Evolutionary conservation across 139 green algal species (phyloP).

Genomic region (Zygnema circumcarinatum): DNA sequence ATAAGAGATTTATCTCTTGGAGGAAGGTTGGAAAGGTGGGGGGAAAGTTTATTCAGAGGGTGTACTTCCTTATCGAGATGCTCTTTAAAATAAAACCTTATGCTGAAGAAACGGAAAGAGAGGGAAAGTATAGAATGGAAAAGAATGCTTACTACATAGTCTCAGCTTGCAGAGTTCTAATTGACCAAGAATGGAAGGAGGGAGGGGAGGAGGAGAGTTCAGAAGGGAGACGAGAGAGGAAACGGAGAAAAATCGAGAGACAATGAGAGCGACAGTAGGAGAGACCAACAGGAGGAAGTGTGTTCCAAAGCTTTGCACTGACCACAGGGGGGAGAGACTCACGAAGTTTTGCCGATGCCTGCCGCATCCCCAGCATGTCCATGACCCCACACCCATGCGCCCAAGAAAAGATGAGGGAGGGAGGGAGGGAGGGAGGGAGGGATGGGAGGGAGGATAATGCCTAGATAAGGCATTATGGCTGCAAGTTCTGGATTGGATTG

Average conservation of each 20-base stretch:
- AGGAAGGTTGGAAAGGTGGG: too few species aligned
- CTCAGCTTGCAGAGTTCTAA: too few species aligned
- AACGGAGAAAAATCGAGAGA: neutral
- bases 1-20: neutral
- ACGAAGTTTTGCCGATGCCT: neutral
- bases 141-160: too few species aligned
- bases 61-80: too few species aligned
- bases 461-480: neutral
- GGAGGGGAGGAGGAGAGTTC: neutral
- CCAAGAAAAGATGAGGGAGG: neutral
- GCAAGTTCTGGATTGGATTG: too few species aligned
- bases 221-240: neutral
- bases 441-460: neutral
- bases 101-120: too few species aligned
- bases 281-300: neutral
- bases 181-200: too few species aligned
- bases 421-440: slow-evolving; percentile 18
- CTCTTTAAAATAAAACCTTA: too few species aligned
- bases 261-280: neutral
- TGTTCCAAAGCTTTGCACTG: neutral
- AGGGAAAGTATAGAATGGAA: too few species aligned
- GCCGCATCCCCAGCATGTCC: neutral
- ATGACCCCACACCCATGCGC: too few species aligned
- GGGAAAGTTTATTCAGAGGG: too few species aligned
- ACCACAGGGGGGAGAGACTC: neutral